These are phyloP conservation scores for Venturia nashicola DNA, from an alignment of 2,329 filamentous ascomycete species.

Conservation along the genomic window DNA sequence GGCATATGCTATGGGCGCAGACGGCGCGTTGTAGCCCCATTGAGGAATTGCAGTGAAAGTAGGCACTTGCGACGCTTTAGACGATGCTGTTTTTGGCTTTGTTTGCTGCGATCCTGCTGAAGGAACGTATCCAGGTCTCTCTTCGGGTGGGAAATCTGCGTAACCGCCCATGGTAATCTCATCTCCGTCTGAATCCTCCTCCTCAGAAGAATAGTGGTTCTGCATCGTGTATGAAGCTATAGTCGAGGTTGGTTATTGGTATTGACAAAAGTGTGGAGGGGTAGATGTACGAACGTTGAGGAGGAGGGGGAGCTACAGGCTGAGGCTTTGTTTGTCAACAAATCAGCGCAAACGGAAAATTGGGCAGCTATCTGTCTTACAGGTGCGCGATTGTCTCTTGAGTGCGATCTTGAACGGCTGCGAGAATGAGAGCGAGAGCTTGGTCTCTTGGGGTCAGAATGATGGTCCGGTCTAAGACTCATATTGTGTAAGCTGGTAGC, in stretches of 20 bases:
- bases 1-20: neutral
- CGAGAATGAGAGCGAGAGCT: conserved; percentile 5
- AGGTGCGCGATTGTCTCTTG: neutral
- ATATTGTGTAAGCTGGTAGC: neutral
- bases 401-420: neutral
- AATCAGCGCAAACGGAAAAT: neutral
- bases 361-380: neutral
- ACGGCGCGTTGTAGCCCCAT: conserved; percentile 12
- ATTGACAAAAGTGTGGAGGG: neutral
- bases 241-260: neutral
- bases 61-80: neutral
- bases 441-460: neutral
- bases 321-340: neutral
- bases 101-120: conserved; percentile 1
- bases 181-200: neutral
- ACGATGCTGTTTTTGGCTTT: neutral
- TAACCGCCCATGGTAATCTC: conserved; percentile 10
- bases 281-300: neutral
- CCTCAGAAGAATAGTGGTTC: neutral
- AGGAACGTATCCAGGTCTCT: conserved; percentile 13
- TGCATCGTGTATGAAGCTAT: neutral
- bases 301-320: neutral
- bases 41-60: conserved; percentile 7
- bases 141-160: conserved; percentile 12
- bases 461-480: neutral